Evolutionary conservation across 208 protist genomes (phyloP), one percentile per base, ranked within the genome.

Genomic region (Leishmania braziliensis): DNA sequence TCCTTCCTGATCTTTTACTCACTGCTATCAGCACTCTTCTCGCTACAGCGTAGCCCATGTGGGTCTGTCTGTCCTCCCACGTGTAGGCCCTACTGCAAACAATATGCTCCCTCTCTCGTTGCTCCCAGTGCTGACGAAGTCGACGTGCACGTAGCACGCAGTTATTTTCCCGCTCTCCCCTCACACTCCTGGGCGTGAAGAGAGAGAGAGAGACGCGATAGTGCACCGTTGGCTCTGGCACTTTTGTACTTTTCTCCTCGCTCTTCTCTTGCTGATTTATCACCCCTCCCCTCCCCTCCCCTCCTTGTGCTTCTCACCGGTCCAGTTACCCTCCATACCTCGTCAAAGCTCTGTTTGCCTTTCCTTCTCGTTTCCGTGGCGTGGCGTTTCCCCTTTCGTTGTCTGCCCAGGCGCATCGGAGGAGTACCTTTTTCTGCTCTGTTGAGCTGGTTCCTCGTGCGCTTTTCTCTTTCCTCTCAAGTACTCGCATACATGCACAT

Each of bases 1-100:
- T 81, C 65, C 46, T 70, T 81, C 12, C 72, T 14, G 56, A 56
- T 66, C 60, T 58, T 5, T 48, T 84, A 65, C 36, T 54, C 72
- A 53, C 72, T 60, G 33, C 36, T 73, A 58, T 73, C 46, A 50
- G 68, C 26, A 33, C 68, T 54, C 26, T 53, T 72, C 68, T 54
- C 26, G 46, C 18, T 54, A n/a, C 68, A 73, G 68, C 68, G 68
- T 73, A 29, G 46, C 9, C 29, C 1, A 33, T 39, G 29, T 46
- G 71, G 60, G 51, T 76, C 20, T 76, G 8, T 36, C 10, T 16
- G 46, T 74, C 48, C 46, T 60, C 39, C 23, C 71, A 58, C 14
- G 29, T 60, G 51, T 46, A 51, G 9, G 16, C 43, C 29, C 33
- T 33, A 62, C 50, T 1, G 51, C 71, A 46, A 39, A 46, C 43